Conservation (phyloP, 495 filamentous ascomycete genomes). For the Cudoniella acicularis region DNA sequence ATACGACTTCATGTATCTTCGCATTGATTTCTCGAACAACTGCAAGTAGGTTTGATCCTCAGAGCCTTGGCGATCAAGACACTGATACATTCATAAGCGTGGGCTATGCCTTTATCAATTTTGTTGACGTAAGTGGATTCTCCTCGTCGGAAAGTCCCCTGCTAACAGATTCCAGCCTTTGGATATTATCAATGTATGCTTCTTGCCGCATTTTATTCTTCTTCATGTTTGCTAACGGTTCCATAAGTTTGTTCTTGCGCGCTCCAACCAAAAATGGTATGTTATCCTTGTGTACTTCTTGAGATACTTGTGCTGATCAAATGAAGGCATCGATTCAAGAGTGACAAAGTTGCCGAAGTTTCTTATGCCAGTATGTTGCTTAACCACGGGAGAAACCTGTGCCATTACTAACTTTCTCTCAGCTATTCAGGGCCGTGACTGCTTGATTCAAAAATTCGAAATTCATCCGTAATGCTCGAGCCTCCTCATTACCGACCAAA, state of each 20-base stretch:
- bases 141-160: background rate
- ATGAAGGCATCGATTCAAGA: conserved; percentile 71
- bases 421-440: conserved; percentile 91
- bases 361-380: conserved; percentile 82
- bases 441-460: conserved; percentile 91
- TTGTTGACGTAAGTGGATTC: conserved; percentile 63
- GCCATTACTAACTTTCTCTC: background rate
- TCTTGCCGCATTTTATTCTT: conserved; percentile 11
- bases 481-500: conserved; percentile 77
- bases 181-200: conserved; percentile 67
- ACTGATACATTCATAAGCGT: conserved; percentile 56
- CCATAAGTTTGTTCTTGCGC: conserved; percentile 69
- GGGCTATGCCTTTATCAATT: conserved; percentile 98
- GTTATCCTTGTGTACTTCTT: conserved; percentile 4
- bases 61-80: background rate
- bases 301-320: background rate
- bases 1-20: conserved; percentile 94
- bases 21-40: conserved; percentile 86
- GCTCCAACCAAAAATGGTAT: conserved; percentile 69
- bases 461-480: conserved; percentile 92
- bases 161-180: conserved; percentile 54
- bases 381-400: background rate
- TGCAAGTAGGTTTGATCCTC: conserved; percentile 67
- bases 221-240: conserved; percentile 26
- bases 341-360: conserved; percentile 81